A percentile compares a stretch with the other conserved stretches of the same genome.
Evolutionary conservation across 305 asterid species (phyloP).

Genomic region (Petunia hybrid): DNA sequence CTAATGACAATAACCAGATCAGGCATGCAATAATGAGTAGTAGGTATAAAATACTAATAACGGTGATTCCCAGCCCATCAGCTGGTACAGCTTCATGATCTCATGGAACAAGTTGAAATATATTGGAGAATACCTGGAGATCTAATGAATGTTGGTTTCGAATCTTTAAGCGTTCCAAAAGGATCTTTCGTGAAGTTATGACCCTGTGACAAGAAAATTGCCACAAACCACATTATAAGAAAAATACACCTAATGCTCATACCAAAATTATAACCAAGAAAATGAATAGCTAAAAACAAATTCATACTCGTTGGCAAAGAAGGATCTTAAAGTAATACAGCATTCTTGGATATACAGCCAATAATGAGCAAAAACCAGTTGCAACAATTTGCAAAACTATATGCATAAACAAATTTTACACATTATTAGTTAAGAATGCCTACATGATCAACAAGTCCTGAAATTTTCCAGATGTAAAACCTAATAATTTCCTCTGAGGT

Average conservation of each 20-base stretch:
- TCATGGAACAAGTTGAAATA: background rate
- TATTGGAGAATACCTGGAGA: conserved; percentile 74
- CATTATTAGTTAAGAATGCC: conserved; percentile 4
- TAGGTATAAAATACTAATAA: conserved; percentile 11
- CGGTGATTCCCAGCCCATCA: conserved; percentile 8
- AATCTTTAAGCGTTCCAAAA: conserved; percentile 71
- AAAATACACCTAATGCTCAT: background rate
- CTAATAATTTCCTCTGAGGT: background rate
- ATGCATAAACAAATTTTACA: background rate
- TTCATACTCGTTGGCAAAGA: background rate
- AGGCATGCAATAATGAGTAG: too few relatives aligned
- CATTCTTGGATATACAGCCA: background rate
- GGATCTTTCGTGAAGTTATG: conserved; percentile 96
- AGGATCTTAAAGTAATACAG: background rate
- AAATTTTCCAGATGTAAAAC: background rate
- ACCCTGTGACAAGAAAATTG: conserved; percentile 62
- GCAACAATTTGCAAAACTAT: background rate
- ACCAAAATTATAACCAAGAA: background rate
- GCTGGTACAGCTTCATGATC: conserved; percentile 20
- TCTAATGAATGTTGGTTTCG: conserved; percentile 86
- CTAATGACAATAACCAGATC: too few relatives aligned
- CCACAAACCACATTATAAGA: conserved; percentile 14
- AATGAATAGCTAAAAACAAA: background rate
- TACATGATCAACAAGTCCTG: background rate
- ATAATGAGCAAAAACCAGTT: background rate